A percentile compares a stretch with the other conserved stretches of the same genome.
Evolutionary conservation across 768 basidiomycete genomes (phyloP).

Genomic region (Phaeotremella fagi): DNA sequence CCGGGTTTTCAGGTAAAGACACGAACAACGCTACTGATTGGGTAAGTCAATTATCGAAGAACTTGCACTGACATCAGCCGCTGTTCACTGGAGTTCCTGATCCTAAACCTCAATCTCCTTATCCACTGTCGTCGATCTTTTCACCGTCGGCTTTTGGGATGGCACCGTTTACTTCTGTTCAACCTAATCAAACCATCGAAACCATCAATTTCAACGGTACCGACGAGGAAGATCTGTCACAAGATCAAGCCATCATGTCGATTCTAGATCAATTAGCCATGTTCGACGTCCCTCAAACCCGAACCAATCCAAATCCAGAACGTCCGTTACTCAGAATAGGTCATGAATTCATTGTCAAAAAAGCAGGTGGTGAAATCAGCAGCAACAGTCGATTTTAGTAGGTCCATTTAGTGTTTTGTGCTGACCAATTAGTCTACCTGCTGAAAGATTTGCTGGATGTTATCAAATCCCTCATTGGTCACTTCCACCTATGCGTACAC

Average conservation of each 20-base stretch:
- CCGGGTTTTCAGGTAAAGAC: background rate
- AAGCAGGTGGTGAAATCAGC: constrained; percentile 29
- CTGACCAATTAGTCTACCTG: constrained; percentile 25
- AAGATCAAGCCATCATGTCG: constrained; percentile 13
- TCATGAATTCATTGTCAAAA: constrained; percentile 4
- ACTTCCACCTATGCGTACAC: constrained; percentile 41
- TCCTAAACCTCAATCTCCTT: constrained; percentile 25
- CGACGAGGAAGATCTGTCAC: constrained; percentile 2
- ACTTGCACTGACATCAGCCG: background rate
- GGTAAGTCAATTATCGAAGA: constrained; percentile 2
- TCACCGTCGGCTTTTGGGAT: constrained; percentile 30
- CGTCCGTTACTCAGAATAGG: constrained; percentile 41
- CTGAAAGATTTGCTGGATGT: constrained; percentile 44
- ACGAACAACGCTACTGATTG: background rate
- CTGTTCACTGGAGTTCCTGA: background rate
- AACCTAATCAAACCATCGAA: background rate
- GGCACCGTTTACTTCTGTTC: background rate
- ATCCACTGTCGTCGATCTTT: constrained; percentile 27
- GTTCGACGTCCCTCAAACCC: constrained; percentile 30
- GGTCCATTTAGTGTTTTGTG: constrained; percentile 2
- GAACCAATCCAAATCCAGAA: constrained; percentile 40
- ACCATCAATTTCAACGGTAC: constrained; percentile 5
- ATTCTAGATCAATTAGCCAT: constrained; percentile 30
- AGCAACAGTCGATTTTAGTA: constrained; percentile 44
- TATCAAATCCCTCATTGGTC: constrained; percentile 49